Percentiles rank a stretch among this genome's conserved stretches.
Evolutionary conservation across 495 filamentous ascomycete species (phyloP).

Genomic region (Halenospora varia): DNA sequence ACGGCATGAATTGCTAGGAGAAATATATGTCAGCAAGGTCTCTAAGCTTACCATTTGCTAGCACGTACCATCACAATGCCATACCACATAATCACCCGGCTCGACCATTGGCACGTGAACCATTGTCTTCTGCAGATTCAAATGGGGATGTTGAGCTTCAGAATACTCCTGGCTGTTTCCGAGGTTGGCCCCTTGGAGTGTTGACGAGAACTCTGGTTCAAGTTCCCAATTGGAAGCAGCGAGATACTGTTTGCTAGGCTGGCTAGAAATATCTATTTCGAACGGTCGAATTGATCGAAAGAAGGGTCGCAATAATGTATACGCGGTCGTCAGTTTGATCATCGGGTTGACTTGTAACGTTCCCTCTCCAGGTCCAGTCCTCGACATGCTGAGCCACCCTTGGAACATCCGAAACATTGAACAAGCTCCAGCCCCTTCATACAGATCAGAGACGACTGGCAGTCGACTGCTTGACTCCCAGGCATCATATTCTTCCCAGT

Average conservation of each 20-base stretch:
- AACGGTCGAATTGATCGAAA: slow-evolving; percentile 54
- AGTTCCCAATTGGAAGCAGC: slow-evolving; percentile 47
- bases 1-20: slow-evolving; percentile 64
- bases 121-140: slow-evolving; percentile 71
- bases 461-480: slow-evolving; percentile 72
- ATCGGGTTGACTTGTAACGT: slow-evolving; percentile 83
- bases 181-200: slow-evolving; percentile 71
- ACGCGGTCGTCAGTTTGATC: slow-evolving; percentile 67
- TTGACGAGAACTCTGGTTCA: slow-evolving; percentile 35
- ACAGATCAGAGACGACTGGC: slow-evolving; percentile 66
- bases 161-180: slow-evolving; percentile 77
- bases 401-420: slow-evolving; percentile 86
- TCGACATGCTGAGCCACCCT: slow-evolving; percentile 81
- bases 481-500: slow-evolving; percentile 80
- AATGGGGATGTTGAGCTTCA: slow-evolving; percentile 67
- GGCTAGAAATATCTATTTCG: slow-evolving; percentile 26
- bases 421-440: slow-evolving; percentile 78
- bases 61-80: slow-evolving; percentile 73
- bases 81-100: slow-evolving; percentile 85
- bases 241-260: slow-evolving; percentile 36
- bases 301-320: slow-evolving; percentile 82
- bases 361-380: slow-evolving; percentile 66
- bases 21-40: slow-evolving; percentile 26
- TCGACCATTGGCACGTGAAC: slow-evolving; percentile 70
- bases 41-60: slow-evolving; percentile 24